Evolutionary conservation across 495 filamentous ascomycete genomes (phyloP).

Genomic region (Hypoxylon rickii): DNA sequence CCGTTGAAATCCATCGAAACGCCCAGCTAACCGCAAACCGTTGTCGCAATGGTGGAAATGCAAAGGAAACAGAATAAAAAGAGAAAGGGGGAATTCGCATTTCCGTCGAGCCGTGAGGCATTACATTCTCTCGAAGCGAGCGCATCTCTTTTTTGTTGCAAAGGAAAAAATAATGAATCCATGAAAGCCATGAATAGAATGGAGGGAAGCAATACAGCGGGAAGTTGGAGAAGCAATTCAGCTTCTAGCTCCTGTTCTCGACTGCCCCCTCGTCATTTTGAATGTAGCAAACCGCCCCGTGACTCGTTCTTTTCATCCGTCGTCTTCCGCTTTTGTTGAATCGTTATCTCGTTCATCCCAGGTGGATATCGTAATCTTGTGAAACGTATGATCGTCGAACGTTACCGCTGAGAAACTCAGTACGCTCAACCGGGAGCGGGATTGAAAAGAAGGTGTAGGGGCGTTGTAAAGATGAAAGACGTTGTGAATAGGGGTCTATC

Average conservation of each 20-base stretch:
- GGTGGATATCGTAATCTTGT: neutral
- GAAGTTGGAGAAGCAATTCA: neutral
- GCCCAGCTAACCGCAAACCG: constrained; percentile 7
- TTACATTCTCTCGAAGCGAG: constrained; percentile 26
- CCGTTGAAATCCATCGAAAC: constrained; percentile 1
- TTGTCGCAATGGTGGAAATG: neutral
- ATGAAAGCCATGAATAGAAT: neutral
- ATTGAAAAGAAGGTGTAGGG: constrained; percentile 4
- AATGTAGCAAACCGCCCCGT: constrained; percentile 16
- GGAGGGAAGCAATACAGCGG: neutral
- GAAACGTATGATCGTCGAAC: neutral
- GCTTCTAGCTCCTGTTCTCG: neutral
- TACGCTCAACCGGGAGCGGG: neutral
- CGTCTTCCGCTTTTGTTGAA: neutral
- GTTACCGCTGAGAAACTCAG: neutral
- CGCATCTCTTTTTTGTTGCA: constrained; percentile 18
- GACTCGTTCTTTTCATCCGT: neutral
- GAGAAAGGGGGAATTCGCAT: neutral
- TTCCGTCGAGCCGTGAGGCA: constrained; percentile 30
- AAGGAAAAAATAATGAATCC: constrained; percentile 1
- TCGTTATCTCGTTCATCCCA: neutral
- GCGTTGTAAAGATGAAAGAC: constrained; percentile 12
- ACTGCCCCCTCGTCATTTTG: neutral
- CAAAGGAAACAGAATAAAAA: neutral
- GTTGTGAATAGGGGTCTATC: constrained; percentile 32